phyloP scores from a whole-genome alignment of 768 basidiomycete genomes.

The Mycena crocata region DNA sequence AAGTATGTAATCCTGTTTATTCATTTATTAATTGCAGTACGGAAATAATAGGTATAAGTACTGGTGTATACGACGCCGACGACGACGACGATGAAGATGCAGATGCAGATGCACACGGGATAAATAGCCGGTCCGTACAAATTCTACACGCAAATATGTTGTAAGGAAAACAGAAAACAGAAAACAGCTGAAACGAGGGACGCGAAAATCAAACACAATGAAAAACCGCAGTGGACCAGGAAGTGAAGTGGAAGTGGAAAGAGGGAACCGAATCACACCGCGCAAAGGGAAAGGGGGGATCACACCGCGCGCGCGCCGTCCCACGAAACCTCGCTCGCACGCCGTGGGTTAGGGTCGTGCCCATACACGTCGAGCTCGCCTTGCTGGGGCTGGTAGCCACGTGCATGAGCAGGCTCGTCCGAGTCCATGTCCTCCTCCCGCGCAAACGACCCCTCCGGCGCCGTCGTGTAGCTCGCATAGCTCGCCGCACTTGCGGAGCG shows the following conservation, averaged over 20 bases:
- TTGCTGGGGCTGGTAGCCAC: conserved; percentile 37
- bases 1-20: no score
- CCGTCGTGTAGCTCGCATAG: conserved; percentile 56
- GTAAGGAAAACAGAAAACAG: conserved; percentile 34
- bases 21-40: conserved; percentile 27
- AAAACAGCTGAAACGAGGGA: conserved; percentile 36
- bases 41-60: conserved; percentile 36
- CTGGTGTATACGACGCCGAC: conserved; percentile 2
- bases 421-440: conserved; percentile 18
- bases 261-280: neutral
- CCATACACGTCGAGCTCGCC: conserved; percentile 44
- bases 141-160: no score
- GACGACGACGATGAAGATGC: no score
- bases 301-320: conserved; percentile 56
- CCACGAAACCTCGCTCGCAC: conserved; percentile 49
- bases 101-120: conserved; percentile 8
- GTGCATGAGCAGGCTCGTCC: conserved; percentile 19
- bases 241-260: no score
- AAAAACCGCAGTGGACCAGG: no score
- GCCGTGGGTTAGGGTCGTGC: conserved; percentile 39
- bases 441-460: conserved; percentile 53
- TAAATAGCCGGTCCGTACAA: conserved; percentile 33
- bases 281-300: conserved; percentile 33
- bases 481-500: conserved; percentile 53
- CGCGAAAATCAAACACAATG: neutral